phyloP scores from a whole-genome alignment of 768 basidiomycete species.

The Porphyrellus cyaneotinctus region DNA sequence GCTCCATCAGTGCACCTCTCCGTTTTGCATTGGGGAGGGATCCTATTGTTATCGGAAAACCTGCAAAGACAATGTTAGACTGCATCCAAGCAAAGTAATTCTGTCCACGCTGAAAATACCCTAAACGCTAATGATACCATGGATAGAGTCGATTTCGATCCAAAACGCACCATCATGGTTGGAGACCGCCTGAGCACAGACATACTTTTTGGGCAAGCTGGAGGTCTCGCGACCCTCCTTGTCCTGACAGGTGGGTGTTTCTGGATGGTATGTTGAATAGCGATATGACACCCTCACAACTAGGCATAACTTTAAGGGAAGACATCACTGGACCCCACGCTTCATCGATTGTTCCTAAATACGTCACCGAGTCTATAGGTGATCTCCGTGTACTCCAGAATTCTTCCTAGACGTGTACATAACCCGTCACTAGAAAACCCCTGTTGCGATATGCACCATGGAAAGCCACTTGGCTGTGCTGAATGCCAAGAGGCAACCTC shows the following conservation, averaged over 20 bases:
- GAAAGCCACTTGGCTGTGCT: conserved; percentile 35
- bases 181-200: conserved; percentile 96
- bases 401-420: not conserved
- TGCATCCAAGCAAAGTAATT: conserved; percentile 77
- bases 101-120: not conserved
- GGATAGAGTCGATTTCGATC: conserved; percentile 79
- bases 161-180: conserved; percentile 85
- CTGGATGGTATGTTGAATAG: not conserved
- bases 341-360: conserved; percentile 74
- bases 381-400: conserved; percentile 54
- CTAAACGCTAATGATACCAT: conserved; percentile 9
- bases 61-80: conserved; percentile 88
- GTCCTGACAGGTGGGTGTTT: conserved; percentile 76
- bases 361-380: conserved; percentile 74
- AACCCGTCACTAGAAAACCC: conserved; percentile 7
- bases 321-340: conserved; percentile 71
- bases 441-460: conserved; percentile 33
- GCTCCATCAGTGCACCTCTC: conserved; percentile 79
- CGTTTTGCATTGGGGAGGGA: conserved; percentile 63
- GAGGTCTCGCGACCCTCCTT: conserved; percentile 81
- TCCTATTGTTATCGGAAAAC: conserved; percentile 86
- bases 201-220: conserved; percentile 86
- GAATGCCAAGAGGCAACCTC: conserved; percentile 62
- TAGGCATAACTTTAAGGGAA: conserved; percentile 73
- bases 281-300: not conserved